Percentiles rank a stretch among this genome's conserved stretches.
These are phyloP conservation scores for Paracoccidioides lutzii DNA, from an alignment of 2,329 filamentous ascomycete species.

Conservation along the genomic window DNA sequence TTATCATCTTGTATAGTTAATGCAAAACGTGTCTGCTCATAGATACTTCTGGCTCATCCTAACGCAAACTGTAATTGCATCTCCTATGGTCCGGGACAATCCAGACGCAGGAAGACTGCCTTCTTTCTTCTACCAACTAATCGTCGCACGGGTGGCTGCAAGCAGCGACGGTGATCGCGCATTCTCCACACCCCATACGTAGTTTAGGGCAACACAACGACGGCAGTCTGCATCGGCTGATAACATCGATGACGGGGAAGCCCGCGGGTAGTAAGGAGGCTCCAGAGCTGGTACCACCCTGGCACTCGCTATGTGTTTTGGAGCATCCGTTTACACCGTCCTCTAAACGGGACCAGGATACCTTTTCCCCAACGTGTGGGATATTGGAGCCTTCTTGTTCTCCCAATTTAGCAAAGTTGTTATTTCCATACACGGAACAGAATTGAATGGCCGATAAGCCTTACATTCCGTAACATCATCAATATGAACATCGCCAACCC, in stretches of 20 bases:
- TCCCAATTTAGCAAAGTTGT: neutral
- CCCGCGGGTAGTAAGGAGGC: neutral
- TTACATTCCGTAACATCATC: neutral
- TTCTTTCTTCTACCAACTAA: neutral
- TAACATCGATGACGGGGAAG: neutral
- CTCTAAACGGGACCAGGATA: neutral
- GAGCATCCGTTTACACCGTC: neutral
- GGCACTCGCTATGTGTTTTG: neutral
- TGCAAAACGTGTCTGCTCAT: neutral
- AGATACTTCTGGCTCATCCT: neutral
- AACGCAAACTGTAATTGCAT: neutral
- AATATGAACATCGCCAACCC: neutral
- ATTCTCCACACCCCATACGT: neutral
- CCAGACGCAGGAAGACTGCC: neutral
- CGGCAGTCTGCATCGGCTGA: neutral
- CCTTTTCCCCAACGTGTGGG: neutral
- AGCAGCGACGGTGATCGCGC: neutral
- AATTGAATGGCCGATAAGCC: neutral
- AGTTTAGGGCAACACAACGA: neutral
- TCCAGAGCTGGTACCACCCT: neutral
- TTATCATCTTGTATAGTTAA: neutral
- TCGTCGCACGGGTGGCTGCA: neutral
- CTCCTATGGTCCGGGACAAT: neutral
- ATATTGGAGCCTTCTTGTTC: neutral
- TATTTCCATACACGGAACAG: neutral